Conservation (phyloP, 257 asterid genomes). For the Solanum appendiculatum region DNA sequence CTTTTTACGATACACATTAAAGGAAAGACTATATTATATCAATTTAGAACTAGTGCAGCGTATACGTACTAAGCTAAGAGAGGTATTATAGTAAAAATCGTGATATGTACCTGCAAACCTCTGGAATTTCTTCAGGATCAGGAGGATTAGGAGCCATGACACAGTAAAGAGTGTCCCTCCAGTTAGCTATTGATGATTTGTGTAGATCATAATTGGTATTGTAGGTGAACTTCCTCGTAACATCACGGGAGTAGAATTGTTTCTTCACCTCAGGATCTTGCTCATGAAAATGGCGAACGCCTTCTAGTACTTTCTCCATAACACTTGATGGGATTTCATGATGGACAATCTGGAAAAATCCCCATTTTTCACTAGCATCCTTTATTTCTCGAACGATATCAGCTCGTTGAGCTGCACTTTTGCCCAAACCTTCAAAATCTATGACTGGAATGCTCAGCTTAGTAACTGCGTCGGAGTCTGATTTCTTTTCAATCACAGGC, state of each 20-base stretch:
- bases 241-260: constrained; percentile 5
- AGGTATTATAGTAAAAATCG: neutral
- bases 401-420: neutral
- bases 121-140: constrained; percentile 3
- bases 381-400: neutral
- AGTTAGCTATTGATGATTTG: constrained; percentile 2
- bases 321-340: constrained; percentile 6
- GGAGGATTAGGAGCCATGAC: constrained; percentile 12
- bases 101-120: neutral
- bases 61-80: neutral
- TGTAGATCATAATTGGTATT: constrained; percentile 15
- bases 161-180: constrained; percentile 14
- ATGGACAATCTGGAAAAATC: constrained; percentile 1
- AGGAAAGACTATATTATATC: neutral
- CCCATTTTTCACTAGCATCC: constrained; percentile 8
- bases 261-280: constrained; percentile 16
- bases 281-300: constrained; percentile 13
- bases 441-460: neutral
- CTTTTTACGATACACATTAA: neutral
- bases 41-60: neutral
- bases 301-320: constrained; percentile 9
- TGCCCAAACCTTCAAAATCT: neutral
- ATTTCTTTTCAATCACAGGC: neutral
- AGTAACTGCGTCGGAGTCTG: neutral
- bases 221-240: neutral